These are phyloP conservation scores for Blastobotrys niveus DNA, from an alignment of 1,139 yeast genomes.

Conservation along the genomic window DNA sequence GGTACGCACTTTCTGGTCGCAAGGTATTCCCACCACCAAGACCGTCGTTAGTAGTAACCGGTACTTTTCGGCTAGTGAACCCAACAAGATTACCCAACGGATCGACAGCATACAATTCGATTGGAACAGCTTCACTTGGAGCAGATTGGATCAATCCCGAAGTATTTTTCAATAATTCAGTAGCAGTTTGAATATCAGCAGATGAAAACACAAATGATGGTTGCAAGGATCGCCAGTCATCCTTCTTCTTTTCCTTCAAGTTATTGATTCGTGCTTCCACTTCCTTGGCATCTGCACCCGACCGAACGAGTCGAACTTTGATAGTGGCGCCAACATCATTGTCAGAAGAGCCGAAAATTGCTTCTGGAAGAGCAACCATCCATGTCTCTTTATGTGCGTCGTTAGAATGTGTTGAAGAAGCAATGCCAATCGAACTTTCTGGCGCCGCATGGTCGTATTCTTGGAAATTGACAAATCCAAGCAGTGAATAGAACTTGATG, in stretches of 20 bases:
- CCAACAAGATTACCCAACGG: constrained; percentile 59
- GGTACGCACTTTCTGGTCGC: background rate
- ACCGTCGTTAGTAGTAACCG: constrained; percentile 28
- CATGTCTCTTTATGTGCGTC: constrained; percentile 26
- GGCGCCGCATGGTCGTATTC: constrained; percentile 35
- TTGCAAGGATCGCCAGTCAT: constrained; percentile 37
- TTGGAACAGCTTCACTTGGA: constrained; percentile 36
- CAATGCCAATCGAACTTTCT: constrained; percentile 26
- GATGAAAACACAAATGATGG: constrained; percentile 34
- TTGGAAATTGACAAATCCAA: constrained; percentile 53
- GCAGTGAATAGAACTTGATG: constrained; percentile 46
- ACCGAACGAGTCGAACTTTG: constrained; percentile 30
- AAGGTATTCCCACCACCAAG: background rate
- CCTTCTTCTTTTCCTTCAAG: constrained; percentile 20
- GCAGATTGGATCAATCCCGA: constrained; percentile 27
- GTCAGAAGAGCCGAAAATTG: constrained; percentile 19
- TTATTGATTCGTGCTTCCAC: constrained; percentile 12
- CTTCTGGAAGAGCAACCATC: constrained; percentile 27
- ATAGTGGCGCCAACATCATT: constrained; percentile 26
- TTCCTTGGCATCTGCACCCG: constrained; percentile 25
- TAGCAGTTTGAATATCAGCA: constrained; percentile 23
- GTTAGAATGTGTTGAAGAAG: constrained; percentile 29
- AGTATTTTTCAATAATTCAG: constrained; percentile 15
- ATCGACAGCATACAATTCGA: constrained; percentile 48
- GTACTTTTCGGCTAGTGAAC: constrained; percentile 41